phyloP scores from a whole-genome alignment of 148 eudicot genomes.

The Rheum nobile region DNA sequence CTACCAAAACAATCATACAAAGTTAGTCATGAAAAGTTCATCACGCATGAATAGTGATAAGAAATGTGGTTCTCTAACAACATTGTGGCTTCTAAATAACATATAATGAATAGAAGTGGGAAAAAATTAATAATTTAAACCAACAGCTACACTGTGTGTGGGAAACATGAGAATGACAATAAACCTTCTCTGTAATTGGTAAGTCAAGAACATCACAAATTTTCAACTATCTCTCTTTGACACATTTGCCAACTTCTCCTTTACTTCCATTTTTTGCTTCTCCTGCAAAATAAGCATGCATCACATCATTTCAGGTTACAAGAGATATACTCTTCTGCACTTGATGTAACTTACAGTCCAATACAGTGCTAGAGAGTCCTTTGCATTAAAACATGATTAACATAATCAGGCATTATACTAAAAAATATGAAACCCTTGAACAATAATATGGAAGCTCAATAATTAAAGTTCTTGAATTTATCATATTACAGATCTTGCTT shows the following conservation, averaged over 20 bases:
- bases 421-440: too few species aligned
- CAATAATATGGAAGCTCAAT: too few species aligned
- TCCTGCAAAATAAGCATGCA: conserved; percentile 36
- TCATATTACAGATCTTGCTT: too few species aligned
- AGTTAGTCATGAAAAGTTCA: too few species aligned
- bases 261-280: conserved; percentile 69
- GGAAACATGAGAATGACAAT: neutral
- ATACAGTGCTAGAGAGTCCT: neutral
- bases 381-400: too few species aligned
- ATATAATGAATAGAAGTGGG: neutral
- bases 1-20: too few species aligned
- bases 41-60: too few species aligned
- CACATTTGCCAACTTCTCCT: conserved; percentile 78
- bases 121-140: neutral
- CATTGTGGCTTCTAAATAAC: neutral
- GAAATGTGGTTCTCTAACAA: neutral
- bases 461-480: too few species aligned
- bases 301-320: neutral
- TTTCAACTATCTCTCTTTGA: conserved; percentile 68
- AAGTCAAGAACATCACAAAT: conserved; percentile 84
- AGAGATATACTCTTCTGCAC: neutral
- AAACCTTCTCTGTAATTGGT: conserved; percentile 76
- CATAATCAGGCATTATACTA: too few species aligned
- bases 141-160: neutral
- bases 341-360: neutral